Percentiles rank a stretch among this genome's conserved stretches.
phyloP scores from a whole-genome alignment of 768 basidiomycete species.

The Rhizopogon vesiculosus region DNA sequence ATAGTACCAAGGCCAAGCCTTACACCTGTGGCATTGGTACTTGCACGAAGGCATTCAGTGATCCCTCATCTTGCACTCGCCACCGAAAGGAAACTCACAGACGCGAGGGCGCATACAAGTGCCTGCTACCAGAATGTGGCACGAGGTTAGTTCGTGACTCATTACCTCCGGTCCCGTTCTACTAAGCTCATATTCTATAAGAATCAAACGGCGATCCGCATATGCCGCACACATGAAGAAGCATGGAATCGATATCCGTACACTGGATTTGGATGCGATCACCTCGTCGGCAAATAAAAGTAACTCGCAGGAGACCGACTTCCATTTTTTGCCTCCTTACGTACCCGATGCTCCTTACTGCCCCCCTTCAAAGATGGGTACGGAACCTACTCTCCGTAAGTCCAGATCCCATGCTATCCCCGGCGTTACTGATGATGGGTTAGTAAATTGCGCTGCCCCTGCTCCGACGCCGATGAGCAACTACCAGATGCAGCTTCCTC shows the following conservation, averaged over 20 bases:
- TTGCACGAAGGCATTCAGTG: slow-evolving; percentile 54
- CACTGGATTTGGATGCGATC: slow-evolving; percentile 18
- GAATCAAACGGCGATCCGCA: slow-evolving; percentile 61
- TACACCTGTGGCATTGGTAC: slow-evolving; percentile 41
- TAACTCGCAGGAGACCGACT: slow-evolving; percentile 10
- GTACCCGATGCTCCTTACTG: neutral
- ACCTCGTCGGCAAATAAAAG: slow-evolving; percentile 9
- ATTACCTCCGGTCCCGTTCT: neutral
- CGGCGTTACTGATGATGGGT: neutral
- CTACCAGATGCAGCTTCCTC: neutral
- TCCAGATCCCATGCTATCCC: neutral
- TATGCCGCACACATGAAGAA: slow-evolving; percentile 51
- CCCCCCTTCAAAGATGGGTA: neutral
- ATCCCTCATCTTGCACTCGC: slow-evolving; percentile 65
- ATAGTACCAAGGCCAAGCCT: slow-evolving; percentile 50
- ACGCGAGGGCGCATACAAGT: slow-evolving; percentile 37
- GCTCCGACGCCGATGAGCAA: neutral
- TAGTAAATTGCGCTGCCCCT: neutral
- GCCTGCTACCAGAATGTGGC: slow-evolving; percentile 39
- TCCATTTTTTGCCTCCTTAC: slow-evolving; percentile 1
- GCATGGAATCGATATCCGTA: slow-evolving; percentile 33
- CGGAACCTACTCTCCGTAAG: neutral
- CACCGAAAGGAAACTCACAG: slow-evolving; percentile 60
- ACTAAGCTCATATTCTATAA: slow-evolving; percentile 17
- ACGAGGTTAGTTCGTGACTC: slow-evolving; percentile 35